These are phyloP conservation scores for Suhomyces prunicola DNA, from an alignment of 805 yeast genomes.

Conservation along the genomic window DNA sequence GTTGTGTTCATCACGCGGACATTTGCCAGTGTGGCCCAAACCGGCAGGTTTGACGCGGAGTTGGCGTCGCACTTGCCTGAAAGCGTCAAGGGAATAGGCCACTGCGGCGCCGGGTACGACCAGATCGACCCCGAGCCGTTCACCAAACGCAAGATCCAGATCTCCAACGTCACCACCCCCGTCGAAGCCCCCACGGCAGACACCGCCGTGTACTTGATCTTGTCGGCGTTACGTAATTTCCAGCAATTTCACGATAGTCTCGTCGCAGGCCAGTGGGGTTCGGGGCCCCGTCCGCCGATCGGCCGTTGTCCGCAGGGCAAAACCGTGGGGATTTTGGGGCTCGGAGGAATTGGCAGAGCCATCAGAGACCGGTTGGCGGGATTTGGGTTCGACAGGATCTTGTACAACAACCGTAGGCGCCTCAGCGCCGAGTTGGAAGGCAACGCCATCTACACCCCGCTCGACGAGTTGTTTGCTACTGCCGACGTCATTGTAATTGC, in stretches of 20 bases:
- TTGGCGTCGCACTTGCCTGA: constrained; percentile 53
- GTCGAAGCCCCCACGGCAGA: constrained; percentile 74
- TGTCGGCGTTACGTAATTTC: constrained; percentile 67
- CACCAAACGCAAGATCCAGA: constrained; percentile 51
- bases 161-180: constrained; percentile 63
- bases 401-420: constrained; percentile 68
- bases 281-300: constrained; percentile 50
- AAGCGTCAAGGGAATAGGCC: constrained; percentile 51
- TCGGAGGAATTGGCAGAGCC: constrained; percentile 89
- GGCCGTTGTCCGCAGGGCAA: constrained; percentile 79
- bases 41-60: constrained; percentile 68
- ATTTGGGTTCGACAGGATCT: constrained; percentile 68
- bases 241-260: constrained; percentile 55
- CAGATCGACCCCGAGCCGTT: constrained; percentile 60
- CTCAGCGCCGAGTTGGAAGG: constrained; percentile 60
- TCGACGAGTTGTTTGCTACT: constrained; percentile 60
- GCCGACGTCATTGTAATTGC: constrained; percentile 74
- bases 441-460: constrained; percentile 66
- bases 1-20: constrained; percentile 50
- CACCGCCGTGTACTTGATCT: constrained; percentile 59
- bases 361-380: constrained; percentile 69
- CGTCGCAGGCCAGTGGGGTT: constrained; percentile 57
- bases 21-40: constrained; percentile 45
- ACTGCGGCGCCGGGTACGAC: constrained; percentile 76
- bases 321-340: constrained; percentile 75